Base-by-base conservation (phyloP, 345 rosid genomes). In the Moricandia arvensis region DNA sequence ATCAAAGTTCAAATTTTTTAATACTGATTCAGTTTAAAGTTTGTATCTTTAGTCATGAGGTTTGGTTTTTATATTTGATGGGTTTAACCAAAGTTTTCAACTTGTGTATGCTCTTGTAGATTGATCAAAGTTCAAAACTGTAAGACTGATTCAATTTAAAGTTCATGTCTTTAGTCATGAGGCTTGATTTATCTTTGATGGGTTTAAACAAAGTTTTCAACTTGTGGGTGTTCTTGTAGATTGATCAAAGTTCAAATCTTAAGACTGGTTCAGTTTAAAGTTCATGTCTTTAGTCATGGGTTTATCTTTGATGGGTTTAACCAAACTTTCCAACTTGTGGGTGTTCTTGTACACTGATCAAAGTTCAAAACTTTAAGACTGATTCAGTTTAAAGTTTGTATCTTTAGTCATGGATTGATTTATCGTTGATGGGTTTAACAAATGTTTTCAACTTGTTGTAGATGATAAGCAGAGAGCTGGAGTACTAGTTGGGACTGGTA, bases 401-500 rank as follows among this genome's bases (percentile, higher is more conserved):
- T 11, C 47, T 11, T 41, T 41, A 41, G 47, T 11, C 5, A 41
- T 41, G 47, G 51, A 7, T 4, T 43, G 12, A 5, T 62, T 51
- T 31, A 15, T 73, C 55, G 21, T 26, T 24, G 15, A 34, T 62
- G 66, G 29, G 47, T 2, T 59, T 59, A 60, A 60, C 24, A 3
- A 37, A 37, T 8, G 13, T 37, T 37, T 37, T 4, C 51, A 13
- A 43, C 16, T 43, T 43, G 16, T 65, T 43, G 7, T 43, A 43
- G 51, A 43, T 53, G 89, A 93, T 75, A 90, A 89, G 82, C 83
- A 73, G 82, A 82, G 73, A 66, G 96, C 91, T 59, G 99, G 99
- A 59, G 97, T 96, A 74, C 91, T 96, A 66, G 98, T 95, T 59
- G 99, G 99, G 72, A 90, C 99, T 60, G 99, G 97, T 54, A 95